Base-by-base conservation (phyloP, 257 asterid species). In the Linderniella brevidens region DNA sequence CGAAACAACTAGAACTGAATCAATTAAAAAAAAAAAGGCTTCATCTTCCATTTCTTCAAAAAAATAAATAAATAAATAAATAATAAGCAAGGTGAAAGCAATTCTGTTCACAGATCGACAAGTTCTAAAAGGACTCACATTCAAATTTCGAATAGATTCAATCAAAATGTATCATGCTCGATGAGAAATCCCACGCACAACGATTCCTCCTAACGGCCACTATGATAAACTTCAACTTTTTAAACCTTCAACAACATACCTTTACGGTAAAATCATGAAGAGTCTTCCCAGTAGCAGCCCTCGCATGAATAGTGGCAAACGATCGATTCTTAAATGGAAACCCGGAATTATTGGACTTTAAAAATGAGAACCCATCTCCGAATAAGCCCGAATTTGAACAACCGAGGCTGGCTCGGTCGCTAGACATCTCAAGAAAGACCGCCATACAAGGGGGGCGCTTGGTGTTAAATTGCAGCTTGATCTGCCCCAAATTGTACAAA, bases 241-340 rank as follows among this genome's bases (percentile, higher is more conserved):
- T 13, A 49, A 49, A 49, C 13, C 35, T 7, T 32, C 17, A 36
- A 46, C 14, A 9, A n/a, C 3, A 40, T 35, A 83, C 97, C 95
- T 87, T 80, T 0, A 87, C 97, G 17, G 76, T 71, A 59, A 71
- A 87, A 61, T 87, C 97, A 70, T 87, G 64, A 6, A 87, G 41
- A 37, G 80, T 52, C 65, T 83, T 80, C 60, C 64, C 95, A 0
- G 90, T 76, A 58, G 97, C 95, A 63, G 95, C 90, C 70, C 79
- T 72, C 20, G 97, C 92, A 43, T 35, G 47, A 39, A 83, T 58
- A 41, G 77, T 57, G 16, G 73, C 56, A 13, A 73, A 70, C 50
- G 68, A 58, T 56, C 72, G 77, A 50, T 93, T 51, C 48, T 67
- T 87, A 1, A 63, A 16, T 13, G 71, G 18, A 62, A 63, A 44